Base-by-base conservation (phyloP, 352 stramenopile species). In the Globisporangium nunn region DNA sequence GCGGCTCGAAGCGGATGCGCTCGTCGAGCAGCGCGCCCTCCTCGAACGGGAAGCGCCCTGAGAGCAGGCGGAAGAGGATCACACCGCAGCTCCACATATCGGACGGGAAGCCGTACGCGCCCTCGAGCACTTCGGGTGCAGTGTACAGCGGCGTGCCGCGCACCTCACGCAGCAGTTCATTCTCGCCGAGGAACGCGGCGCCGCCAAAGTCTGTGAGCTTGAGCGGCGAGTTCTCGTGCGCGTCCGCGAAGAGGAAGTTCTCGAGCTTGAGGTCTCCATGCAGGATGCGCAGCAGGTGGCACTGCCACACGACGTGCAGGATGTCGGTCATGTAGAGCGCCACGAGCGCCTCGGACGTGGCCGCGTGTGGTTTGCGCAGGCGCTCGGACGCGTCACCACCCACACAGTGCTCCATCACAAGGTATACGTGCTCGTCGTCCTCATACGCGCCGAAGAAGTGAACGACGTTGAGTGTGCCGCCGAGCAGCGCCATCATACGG, bases 391-490 rank as follows among this genome's bases (percentile, higher is more conserved):
- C 79, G 49, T 92, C 81, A 43, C 79, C 77, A n/a, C 77, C 79
- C 2, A 87, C 68, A 59, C 81, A 92, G 40, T 85, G 74, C 56
- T 92, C 81, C 78, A 92, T 90, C 35, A 92, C 77, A 17, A 92
- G 63, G 40, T 85, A 92, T 14, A 92, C 81, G 66, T 60, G 79
- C 23, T 55, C 52, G 40, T 89, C 74, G 54, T 92, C 81, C 57
- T 92, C 81, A 52, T 89, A 92, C 5, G 77, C 79, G 39, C 81
- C 81, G 56, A 89, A 89, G 52, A 89, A 92, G 50, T 92, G 81
- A 53, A 92, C 81, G 17, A 89, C 81, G 51, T 92, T 88, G 30
- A 92, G 71, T 35, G 81, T 92, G 10, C 81, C 81, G 28, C 81
- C 78, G 7, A 92, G 66, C 39, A 92, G 53, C 52, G 79, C 66